These are phyloP conservation scores for Pleurotus tuoliensis DNA, from an alignment of 768 basidiomycete species.

Conservation along the genomic window DNA sequence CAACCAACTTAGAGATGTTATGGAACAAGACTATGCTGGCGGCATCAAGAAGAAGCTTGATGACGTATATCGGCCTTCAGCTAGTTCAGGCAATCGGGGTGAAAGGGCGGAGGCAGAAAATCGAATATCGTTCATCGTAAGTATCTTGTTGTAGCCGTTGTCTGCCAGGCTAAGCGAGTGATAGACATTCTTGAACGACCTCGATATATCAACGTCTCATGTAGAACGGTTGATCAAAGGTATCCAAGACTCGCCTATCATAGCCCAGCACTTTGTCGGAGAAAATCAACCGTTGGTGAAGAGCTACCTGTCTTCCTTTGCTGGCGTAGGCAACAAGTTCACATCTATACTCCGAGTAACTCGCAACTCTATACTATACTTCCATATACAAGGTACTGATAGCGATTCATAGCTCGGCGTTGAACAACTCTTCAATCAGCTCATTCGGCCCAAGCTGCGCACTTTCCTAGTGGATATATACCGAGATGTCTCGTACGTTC, in stretches of 20 bases:
- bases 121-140: slow-evolving; percentile 75
- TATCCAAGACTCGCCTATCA: slow-evolving; percentile 44
- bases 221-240: slow-evolving; percentile 79
- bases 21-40: slow-evolving; percentile 81
- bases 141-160: slow-evolving; percentile 23
- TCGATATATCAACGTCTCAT: slow-evolving; percentile 90
- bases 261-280: slow-evolving; percentile 67
- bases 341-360: slow-evolving; percentile 70
- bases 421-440: slow-evolving; percentile 94
- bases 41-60: slow-evolving; percentile 85
- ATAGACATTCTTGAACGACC: slow-evolving; percentile 82
- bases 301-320: slow-evolving; percentile 44
- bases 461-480: slow-evolving; percentile 84
- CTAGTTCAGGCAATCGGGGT: slow-evolving; percentile 44
- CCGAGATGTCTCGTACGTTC: slow-evolving; percentile 81
- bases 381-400: not conserved
- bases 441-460: slow-evolving; percentile 83
- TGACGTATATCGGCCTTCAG: slow-evolving; percentile 68
- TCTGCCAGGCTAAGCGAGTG: slow-evolving; percentile 3
- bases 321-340: slow-evolving; percentile 58
- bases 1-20: slow-evolving; percentile 60
- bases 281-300: slow-evolving; percentile 50
- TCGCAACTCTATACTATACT: not conserved
- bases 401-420: slow-evolving; percentile 57
- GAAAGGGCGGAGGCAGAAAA: slow-evolving; percentile 84